These are phyloP conservation scores for Linum tenue DNA, from an alignment of 345 rosid species.

Conservation along the genomic window DNA sequence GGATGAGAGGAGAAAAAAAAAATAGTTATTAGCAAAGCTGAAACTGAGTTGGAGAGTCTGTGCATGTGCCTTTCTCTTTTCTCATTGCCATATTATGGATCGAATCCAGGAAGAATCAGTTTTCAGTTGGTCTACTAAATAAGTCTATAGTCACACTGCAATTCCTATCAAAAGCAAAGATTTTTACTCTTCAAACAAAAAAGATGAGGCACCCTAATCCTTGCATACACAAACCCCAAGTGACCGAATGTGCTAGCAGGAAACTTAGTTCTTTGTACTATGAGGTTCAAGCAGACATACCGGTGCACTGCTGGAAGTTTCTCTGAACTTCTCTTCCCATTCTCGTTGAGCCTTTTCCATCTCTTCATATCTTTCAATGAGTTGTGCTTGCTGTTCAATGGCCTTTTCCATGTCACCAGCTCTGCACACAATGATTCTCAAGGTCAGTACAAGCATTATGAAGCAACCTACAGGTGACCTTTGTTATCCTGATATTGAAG, in stretches of 20 bases:
- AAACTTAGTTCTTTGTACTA: not conserved
- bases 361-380: slow-evolving; percentile 59
- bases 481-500: slow-evolving; percentile 27
- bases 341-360: slow-evolving; percentile 92
- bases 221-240: too few species aligned
- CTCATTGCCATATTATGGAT: too few species aligned
- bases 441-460: slow-evolving; percentile 20
- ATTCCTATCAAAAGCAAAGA: too few species aligned
- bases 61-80: too few species aligned
- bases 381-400: slow-evolving; percentile 62
- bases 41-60: too few species aligned
- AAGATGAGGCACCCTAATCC: not conserved
- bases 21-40: too few species aligned
- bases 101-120: too few species aligned
- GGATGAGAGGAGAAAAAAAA: too few species aligned
- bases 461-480: slow-evolving; percentile 13
- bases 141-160: too few species aligned
- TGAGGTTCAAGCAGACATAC: slow-evolving; percentile 37
- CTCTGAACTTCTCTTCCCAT: slow-evolving; percentile 90
- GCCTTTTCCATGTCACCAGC: slow-evolving; percentile 72
- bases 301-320: slow-evolving; percentile 53
- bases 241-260: not conserved
- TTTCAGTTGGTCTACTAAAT: too few species aligned
- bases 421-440: slow-evolving; percentile 25
- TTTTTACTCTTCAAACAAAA: too few species aligned